Conservation (phyloP, 78 protist species). For the Dictyostelium intermedium region DNA sequence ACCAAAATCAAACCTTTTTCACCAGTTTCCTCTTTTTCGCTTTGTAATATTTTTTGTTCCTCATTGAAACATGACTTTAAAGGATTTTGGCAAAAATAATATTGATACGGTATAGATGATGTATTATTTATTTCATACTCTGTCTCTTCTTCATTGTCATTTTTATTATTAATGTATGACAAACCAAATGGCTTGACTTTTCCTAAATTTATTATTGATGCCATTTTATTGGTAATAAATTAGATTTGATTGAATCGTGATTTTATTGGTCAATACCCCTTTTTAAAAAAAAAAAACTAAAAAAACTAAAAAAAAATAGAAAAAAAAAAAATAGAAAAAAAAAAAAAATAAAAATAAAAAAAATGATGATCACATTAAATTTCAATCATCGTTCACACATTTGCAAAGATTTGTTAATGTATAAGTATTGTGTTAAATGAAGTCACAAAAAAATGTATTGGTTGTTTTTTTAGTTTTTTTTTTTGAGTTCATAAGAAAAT, state of each 20-base stretch:
- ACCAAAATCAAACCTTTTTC: neutral
- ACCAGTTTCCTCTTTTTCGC: neutral
- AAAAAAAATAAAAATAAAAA: neutral
- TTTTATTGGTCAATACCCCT: neutral
- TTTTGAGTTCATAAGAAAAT: neutral
- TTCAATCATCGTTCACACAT: neutral
- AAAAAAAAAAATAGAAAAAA: neutral
- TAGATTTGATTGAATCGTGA: neutral
- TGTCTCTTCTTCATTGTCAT: neutral
- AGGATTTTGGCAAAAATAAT: neutral
- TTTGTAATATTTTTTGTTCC: neutral
- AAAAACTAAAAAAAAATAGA: neutral
- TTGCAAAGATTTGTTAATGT: neutral
- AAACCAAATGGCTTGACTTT: constrained; percentile 43
- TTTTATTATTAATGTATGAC: neutral
- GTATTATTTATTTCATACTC: neutral
- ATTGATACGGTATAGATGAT: neutral
- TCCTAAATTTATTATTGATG: neutral
- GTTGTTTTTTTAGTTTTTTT: no score
- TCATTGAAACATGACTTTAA: constrained; percentile 8
- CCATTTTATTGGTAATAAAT: neutral
- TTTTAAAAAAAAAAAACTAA: neutral
- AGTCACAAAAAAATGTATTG: no score
- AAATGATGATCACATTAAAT: neutral
- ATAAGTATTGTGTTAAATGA: no score